phyloP scores from a whole-genome alignment of 2,329 filamentous ascomycete genomes.

The Pseudogymnoascus verrucosus region DNA sequence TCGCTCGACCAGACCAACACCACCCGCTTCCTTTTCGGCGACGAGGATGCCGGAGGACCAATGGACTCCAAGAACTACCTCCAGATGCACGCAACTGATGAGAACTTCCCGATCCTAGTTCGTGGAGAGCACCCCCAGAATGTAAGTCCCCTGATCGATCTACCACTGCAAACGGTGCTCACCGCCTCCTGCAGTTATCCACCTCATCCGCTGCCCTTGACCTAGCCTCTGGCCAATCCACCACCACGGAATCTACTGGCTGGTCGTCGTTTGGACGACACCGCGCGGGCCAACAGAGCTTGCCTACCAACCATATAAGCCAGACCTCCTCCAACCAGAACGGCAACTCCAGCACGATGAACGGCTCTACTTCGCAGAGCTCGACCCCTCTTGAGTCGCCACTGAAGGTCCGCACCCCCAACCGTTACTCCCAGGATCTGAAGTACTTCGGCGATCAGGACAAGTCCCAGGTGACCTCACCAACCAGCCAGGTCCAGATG shows the following conservation, averaged over 20 bases:
- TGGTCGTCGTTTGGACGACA: constrained; percentile 28
- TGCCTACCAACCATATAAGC: constrained; percentile 21
- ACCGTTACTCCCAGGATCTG: constrained; percentile 52
- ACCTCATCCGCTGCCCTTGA: constrained; percentile 75
- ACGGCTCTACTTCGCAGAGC: constrained; percentile 26
- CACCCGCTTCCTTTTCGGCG: constrained; percentile 76
- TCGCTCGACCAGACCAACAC: constrained; percentile 78
- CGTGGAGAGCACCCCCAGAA: constrained; percentile 37
- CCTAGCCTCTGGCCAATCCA: constrained; percentile 62
- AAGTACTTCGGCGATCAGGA: constrained; percentile 34
- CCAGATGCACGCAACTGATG: constrained; percentile 65
- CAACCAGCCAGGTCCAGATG: constrained; percentile 45
- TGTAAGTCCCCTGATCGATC: constrained; percentile 21
- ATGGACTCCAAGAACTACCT: constrained; percentile 62
- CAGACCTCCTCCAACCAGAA: constrained; percentile 23
- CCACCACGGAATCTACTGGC: constrained; percentile 46
- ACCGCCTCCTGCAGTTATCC: constrained; percentile 56
- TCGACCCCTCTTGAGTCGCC: constrained; percentile 37
- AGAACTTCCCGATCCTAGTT: constrained; percentile 80
- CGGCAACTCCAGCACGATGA: constrained; percentile 30
- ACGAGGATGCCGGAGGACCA: constrained; percentile 50
- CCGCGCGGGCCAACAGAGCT: constrained; percentile 36
- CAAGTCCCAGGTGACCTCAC: constrained; percentile 28
- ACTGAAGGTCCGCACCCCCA: constrained; percentile 40
- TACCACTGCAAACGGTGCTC: constrained; percentile 20